Evolutionary conservation across 306 rosid species (phyloP), one percentile per base, ranked within the genome.

Genomic region (Luffa aegyptiaca): DNA sequence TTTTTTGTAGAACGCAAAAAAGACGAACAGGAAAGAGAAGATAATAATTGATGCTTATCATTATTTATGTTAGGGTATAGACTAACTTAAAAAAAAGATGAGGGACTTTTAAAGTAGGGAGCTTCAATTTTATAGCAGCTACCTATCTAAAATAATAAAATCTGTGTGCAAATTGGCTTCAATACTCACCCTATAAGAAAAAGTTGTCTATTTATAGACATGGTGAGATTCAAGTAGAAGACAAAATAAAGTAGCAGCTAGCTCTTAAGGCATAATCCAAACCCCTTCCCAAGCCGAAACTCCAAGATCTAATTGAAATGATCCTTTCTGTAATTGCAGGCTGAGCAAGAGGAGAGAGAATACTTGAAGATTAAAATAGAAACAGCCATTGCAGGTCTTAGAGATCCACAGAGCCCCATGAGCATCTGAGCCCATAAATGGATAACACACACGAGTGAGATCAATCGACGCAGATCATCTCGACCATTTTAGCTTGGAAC

Each of bases 271-370:
- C 14, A 64, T 0, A 35, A 62, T 5, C 69, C 69, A 11, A 33
- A 20, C 20, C 64, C 5, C 31, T 66, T 42, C 33, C 13, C 16
- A 69, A 44, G 76, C 39, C 8, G 12, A 48, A 48, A 71, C 0
- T 12, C 11, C 5, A 71, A 48, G n/a, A 75, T 51, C 10, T 75
- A 18, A 75, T 36, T 8, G 18, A 36, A 53, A 10, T 36, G 4
- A 8, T n/a, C 3, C 70, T 20, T 77, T 39, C 14, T 77, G 53
- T 62, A 6, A 78, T 82, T 84, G 83, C 90, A 95, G 98, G 97
- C 97, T 48, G 92, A 90, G 13, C 94, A 91, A 83, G 97, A 90
- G 41, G 97, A 95, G 52, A 95, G 85, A 82, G 97, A 95, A 63
- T 49, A 51, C 46, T 84, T 95, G 90, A 85, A 88, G 84, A 49